A percentile compares a stretch with the other conserved stretches of the same genome.
phyloP scores from a whole-genome alignment of 768 basidiomycete species.

The Mycena galericulata region DNA sequence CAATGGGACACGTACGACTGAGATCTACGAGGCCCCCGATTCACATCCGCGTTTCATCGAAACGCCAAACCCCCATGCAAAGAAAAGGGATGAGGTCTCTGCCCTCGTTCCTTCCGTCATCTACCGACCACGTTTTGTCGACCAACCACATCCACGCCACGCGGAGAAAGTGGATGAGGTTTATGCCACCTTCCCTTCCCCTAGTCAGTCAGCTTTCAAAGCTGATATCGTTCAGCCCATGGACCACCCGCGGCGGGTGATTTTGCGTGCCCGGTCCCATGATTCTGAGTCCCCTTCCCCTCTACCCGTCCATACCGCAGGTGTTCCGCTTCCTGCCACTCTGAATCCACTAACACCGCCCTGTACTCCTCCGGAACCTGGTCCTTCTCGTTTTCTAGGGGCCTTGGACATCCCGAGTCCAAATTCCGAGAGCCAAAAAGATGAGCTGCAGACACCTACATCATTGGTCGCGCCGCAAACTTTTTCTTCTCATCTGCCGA shows the following conservation, averaged over 20 bases:
- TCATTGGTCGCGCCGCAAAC: not conserved
- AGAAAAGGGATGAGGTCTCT: too few species aligned
- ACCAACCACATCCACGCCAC: not conserved
- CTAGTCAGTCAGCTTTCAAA: not conserved
- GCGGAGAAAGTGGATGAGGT: not conserved
- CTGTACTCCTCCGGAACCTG: not conserved
- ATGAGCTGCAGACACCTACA: constrained; percentile 21
- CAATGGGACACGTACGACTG: not conserved
- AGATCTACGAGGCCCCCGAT: not conserved
- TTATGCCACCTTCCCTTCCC: not conserved
- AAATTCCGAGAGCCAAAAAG: not conserved
- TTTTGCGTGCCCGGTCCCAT: not conserved
- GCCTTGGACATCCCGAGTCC: not conserved
- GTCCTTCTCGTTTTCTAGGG: not conserved
- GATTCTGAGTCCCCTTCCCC: not conserved
- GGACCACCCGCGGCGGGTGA: not conserved
- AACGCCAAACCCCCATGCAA: too few species aligned
- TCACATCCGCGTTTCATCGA: not conserved
- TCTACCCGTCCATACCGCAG: not conserved
- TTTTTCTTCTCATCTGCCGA: not conserved
- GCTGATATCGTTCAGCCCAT: not conserved
- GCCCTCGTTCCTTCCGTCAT: too few species aligned
- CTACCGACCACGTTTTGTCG: constrained; percentile 5
- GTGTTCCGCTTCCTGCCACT: not conserved
- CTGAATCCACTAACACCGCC: constrained; percentile 13